These are phyloP conservation scores for Beta macrorhiza DNA, from an alignment of 179 eudicot genomes.

Conservation along the genomic window DNA sequence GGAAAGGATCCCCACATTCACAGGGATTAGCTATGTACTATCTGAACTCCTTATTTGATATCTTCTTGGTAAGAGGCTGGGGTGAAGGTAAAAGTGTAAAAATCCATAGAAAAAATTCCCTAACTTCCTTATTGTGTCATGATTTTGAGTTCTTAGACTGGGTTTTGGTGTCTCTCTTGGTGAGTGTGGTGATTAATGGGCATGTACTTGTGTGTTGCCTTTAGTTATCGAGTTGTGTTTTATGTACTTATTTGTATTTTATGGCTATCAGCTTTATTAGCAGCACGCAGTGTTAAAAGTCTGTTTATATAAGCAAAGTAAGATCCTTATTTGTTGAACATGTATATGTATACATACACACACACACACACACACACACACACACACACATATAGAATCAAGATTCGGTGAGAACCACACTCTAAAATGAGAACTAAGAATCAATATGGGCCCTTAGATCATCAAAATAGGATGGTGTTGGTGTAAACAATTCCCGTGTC, in stretches of 20 bases:
- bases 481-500: no score
- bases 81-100: neutral
- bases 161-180: neutral
- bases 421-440: no score
- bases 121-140: no score
- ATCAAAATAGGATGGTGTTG: no score
- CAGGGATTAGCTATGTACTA: neutral
- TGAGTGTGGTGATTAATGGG: neutral
- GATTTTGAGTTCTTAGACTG: neutral
- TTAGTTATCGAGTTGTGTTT: neutral
- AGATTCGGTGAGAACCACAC: no score
- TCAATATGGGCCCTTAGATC: no score
- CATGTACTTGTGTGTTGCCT: neutral
- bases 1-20: neutral
- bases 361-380: no score
- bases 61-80: neutral
- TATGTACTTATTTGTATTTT: neutral
- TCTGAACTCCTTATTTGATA: neutral
- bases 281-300: neutral
- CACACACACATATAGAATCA: no score
- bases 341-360: no score
- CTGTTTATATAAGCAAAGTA: neutral
- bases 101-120: no score
- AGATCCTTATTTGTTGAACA: neutral
- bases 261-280: neutral